Conservation (phyloP, 768 basidiomycete species). For the Pleurotus platypus region DNA sequence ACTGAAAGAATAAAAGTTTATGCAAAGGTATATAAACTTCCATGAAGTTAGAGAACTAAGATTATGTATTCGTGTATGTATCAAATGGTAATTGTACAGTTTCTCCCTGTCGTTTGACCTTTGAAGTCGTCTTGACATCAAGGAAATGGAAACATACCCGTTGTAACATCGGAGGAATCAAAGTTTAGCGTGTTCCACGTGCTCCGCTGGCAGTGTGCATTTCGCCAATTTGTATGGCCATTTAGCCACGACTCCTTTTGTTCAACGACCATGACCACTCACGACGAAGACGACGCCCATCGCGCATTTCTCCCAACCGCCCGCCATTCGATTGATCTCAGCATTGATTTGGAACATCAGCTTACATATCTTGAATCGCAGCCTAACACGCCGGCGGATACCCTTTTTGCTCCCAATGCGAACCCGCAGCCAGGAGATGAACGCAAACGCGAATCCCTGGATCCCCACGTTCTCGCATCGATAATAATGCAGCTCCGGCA, state of each 20-base stretch:
- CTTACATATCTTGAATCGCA: constrained; percentile 63
- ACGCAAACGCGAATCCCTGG: constrained; percentile 47
- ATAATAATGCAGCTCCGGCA: constrained; percentile 71
- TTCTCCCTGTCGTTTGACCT: background rate
- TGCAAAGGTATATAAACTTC: constrained; percentile 1
- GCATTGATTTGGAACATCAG: constrained; percentile 76
- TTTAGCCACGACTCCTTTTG: constrained; percentile 1
- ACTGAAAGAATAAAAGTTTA: constrained; percentile 6
- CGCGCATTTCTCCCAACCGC: constrained; percentile 13
- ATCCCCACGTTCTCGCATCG: constrained; percentile 72
- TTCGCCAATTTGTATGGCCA: background rate
- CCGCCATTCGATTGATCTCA: constrained; percentile 71
- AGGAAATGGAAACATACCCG: background rate
- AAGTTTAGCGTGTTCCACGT: background rate
- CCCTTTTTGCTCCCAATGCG: constrained; percentile 13
- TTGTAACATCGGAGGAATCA: background rate
- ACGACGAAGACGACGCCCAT: constrained; percentile 5
- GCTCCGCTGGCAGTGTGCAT: no score
- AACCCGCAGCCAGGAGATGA: constrained; percentile 5
- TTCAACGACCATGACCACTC: constrained; percentile 2
- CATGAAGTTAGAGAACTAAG: background rate
- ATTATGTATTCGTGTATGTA: constrained; percentile 4
- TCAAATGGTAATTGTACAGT: background rate
- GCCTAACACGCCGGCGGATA: constrained; percentile 40
- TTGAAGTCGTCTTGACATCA: background rate